Base-by-base conservation (phyloP, 2,329 filamentous ascomycete species). In the Aspergillus aculeatinus region DNA sequence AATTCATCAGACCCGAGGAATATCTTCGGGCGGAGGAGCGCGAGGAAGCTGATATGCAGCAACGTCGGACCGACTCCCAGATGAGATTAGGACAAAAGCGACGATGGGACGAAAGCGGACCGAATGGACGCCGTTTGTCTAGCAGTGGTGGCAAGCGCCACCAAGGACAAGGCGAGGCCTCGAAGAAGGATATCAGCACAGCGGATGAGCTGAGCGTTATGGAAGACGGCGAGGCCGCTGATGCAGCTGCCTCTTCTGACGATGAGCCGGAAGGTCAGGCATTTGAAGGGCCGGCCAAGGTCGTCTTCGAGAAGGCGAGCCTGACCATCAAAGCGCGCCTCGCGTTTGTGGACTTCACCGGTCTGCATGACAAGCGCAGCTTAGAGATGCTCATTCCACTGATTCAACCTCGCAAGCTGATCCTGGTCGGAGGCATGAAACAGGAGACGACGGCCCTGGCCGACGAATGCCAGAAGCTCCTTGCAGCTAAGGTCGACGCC, bases 381-480 rank as follows among this genome's bases (percentile, higher is more conserved):
- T 80, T 99, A 52, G 91, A 94, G 76, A 97, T 97, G 88, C 80
- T 99, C 57, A 92, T 99, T 53, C 95, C 95, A 0, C 84, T 98
- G 5, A 96, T 99, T 66, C 89, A 93, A 70, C 95, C 95, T 5
- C 88, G 94, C 57, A 99, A 99, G 75, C 83, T 99, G 55, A 96
- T 99, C 64, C 83, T 99, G n/a, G 86, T 96, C 2, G 90, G 89
- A 31, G 95, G 95, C 29, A 88, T 85, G 70, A 82, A 85, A 62
- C 85, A 88, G 19, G 95, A 99, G 74, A 98, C 94, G 0, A 78
- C 85, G 59, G 81, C 86, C 2, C 83, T 98, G 23, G 93, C 94
- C 1, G 83, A 85, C 9, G 92, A 96, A 75, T 96, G 92, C 74
- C 86, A 88, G 61, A 87, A 87, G 67, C 80, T 92, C 0, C 76